A percentile compares a stretch with the other conserved stretches of the same genome.
These are phyloP conservation scores for Hypoxylon sp. DNA, from an alignment of 2,329 filamentous ascomycete species.

Conservation along the genomic window DNA sequence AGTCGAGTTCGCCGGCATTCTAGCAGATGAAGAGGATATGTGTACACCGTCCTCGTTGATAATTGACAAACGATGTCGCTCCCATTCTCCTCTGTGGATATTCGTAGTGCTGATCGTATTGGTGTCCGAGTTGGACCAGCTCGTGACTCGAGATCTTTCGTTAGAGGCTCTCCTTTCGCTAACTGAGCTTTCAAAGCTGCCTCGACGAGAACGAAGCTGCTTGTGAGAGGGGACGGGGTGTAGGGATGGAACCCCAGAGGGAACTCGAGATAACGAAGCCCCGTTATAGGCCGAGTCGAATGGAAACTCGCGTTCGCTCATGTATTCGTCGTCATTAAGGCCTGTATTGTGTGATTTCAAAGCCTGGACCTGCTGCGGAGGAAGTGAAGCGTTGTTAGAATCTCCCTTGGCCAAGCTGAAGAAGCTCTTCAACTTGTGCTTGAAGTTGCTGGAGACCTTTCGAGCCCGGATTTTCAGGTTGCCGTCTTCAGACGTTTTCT, in stretches of 20 bases:
- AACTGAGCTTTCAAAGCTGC: slow-evolving; percentile 60
- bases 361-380: slow-evolving; percentile 62
- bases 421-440: slow-evolving; percentile 65
- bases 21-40: slow-evolving; percentile 50
- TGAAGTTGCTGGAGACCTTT: slow-evolving; percentile 69
- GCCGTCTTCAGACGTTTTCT: slow-evolving; percentile 41
- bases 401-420: slow-evolving; percentile 56
- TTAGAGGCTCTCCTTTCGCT: slow-evolving; percentile 53
- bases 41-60: slow-evolving; percentile 66
- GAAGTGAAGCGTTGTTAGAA: slow-evolving; percentile 49
- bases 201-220: slow-evolving; percentile 59
- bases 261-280: slow-evolving; percentile 55
- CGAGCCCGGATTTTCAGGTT: slow-evolving; percentile 62
- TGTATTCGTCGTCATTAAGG: slow-evolving; percentile 16
- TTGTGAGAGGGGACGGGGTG: slow-evolving; percentile 57
- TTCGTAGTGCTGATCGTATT: slow-evolving; percentile 60
- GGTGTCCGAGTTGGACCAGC: slow-evolving; percentile 72
- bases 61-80: slow-evolving; percentile 66
- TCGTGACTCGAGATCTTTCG: slow-evolving; percentile 72
- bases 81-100: slow-evolving; percentile 52
- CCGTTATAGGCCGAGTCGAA: slow-evolving; percentile 25
- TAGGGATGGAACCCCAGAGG: slow-evolving; percentile 59
- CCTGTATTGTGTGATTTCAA: slow-evolving; percentile 46
- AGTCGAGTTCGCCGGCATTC: slow-evolving; percentile 35
- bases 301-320: slow-evolving; percentile 27